These are phyloP conservation scores for Botrytis galanthina DNA, from an alignment of 2,329 filamentous ascomycete genomes.

Conservation along the genomic window DNA sequence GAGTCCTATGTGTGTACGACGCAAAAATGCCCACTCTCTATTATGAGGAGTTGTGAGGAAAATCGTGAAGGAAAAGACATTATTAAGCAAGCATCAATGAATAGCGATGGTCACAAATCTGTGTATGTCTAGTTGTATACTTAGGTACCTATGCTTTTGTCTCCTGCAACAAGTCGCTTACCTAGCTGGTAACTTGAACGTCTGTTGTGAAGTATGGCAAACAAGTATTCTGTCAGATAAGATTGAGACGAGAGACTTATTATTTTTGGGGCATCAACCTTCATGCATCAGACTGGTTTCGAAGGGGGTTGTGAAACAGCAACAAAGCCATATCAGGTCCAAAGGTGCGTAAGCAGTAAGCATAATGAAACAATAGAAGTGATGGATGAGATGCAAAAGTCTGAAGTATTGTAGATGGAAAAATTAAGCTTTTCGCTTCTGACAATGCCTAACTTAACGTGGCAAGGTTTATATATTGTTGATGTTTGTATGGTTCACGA, in stretches of 20 bases:
- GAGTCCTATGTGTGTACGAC: background rate
- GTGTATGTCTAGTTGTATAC: background rate
- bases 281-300: background rate
- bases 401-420: background rate
- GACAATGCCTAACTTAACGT: background rate
- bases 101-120: background rate
- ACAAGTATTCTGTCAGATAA: background rate
- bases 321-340: background rate
- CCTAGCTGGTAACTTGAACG: background rate
- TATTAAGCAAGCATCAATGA: background rate
- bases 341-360: background rate
- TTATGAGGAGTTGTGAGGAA: background rate
- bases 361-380: background rate
- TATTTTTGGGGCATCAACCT: background rate
- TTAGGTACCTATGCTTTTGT: background rate
- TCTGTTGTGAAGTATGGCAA: too few relatives aligned
- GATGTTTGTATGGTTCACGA: background rate
- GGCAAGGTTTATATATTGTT: background rate
- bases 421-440: conserved; percentile 1
- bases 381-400: background rate
- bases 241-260: background rate
- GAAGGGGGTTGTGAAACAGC: background rate
- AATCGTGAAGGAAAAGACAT: background rate
- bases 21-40: background rate
- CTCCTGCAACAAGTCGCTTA: background rate